These are phyloP conservation scores for Lanmaoa pseudosensibilis DNA, from an alignment of 768 basidiomycete genomes.

Conservation along the genomic window DNA sequence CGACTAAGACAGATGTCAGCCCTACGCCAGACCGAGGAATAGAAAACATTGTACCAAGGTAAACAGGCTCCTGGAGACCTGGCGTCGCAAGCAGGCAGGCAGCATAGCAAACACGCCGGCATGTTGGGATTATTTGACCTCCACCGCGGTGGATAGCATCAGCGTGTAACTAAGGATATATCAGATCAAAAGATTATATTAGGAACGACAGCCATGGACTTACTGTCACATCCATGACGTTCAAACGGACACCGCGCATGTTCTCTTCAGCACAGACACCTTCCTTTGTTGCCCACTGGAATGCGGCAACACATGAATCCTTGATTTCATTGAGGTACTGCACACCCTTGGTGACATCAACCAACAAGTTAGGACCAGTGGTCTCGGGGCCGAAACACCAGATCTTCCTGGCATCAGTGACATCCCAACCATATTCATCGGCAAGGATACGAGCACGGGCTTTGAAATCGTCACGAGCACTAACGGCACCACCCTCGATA, in stretches of 20 bases:
- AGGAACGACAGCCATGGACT: conserved; percentile 27
- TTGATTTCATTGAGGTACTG: conserved; percentile 99
- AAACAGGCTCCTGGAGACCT: conserved; percentile 93
- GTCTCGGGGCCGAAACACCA: conserved; percentile 99
- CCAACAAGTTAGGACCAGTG: conserved; percentile 93
- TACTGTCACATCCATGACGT: conserved; percentile 94
- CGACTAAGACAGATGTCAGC: conserved; percentile 53
- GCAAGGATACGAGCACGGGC: conserved; percentile 91
- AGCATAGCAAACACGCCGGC: conserved; percentile 94
- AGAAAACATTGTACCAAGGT: conserved; percentile 60
- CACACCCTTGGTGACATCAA: conserved; percentile 98
- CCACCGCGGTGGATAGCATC: conserved; percentile 99
- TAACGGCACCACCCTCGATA: conserved; percentile 85
- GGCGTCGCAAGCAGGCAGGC: conserved; percentile 91
- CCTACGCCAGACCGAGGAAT: not conserved
- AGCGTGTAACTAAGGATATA: conserved; percentile 71
- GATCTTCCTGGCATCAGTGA: conserved; percentile 98
- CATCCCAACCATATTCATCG: conserved; percentile 97
- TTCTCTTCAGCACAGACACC: conserved; percentile 96
- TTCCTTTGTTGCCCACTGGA: conserved; percentile 99
- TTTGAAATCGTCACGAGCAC: conserved; percentile 96
- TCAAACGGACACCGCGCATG: conserved; percentile 97
- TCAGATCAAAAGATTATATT: not conserved
- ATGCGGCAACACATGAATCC: conserved; percentile 97
- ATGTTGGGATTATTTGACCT: conserved; percentile 97